Percentiles rank a stretch among this genome's conserved stretches.
Conservation (phyloP, 2,329 filamentous ascomycete species). For the Endocalyx cinctus region DNA sequence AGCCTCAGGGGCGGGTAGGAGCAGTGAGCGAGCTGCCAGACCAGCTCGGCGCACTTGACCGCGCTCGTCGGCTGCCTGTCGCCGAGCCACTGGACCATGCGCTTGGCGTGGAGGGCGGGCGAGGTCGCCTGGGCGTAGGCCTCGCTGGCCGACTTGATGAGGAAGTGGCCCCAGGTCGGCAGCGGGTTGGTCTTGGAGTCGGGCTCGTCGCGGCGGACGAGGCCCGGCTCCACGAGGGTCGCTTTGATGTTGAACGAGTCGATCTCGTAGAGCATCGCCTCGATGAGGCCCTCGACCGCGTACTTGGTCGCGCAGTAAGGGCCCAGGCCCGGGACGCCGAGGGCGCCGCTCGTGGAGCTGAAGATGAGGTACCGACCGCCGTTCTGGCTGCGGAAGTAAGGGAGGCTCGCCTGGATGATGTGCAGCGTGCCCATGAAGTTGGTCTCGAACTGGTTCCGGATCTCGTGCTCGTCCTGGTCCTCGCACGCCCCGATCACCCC, state of each 20-base stretch:
- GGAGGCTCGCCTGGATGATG: slow-evolving; percentile 83
- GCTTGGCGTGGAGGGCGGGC: slow-evolving; percentile 80
- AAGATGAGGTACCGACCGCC: slow-evolving; percentile 88
- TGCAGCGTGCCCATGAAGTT: slow-evolving; percentile 96
- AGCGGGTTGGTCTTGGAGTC: slow-evolving; percentile 51
- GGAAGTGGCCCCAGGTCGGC: slow-evolving; percentile 85
- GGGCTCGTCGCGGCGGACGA: slow-evolving; percentile 81
- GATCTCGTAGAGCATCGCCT: slow-evolving; percentile 94
- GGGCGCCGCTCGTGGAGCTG: slow-evolving; percentile 82
- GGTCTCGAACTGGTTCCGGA: slow-evolving; percentile 94
- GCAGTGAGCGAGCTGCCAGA: slow-evolving; percentile 94
- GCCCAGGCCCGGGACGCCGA: slow-evolving; percentile 89
- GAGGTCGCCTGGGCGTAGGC: slow-evolving; percentile 74
- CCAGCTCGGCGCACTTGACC: slow-evolving; percentile 85
- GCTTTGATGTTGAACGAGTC: slow-evolving; percentile 89
- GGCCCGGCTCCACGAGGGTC: slow-evolving; percentile 85
- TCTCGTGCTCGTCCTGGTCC: slow-evolving; percentile 92
- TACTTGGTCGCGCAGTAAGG: slow-evolving; percentile 98
- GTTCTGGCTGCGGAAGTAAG: slow-evolving; percentile 75
- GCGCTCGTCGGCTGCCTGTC: slow-evolving; percentile 90
- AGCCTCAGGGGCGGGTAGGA: slow-evolving; percentile 85
- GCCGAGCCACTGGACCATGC: slow-evolving; percentile 92
- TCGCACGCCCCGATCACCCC: slow-evolving; percentile 94
- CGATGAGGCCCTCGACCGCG: slow-evolving; percentile 90
- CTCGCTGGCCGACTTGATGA: slow-evolving; percentile 79